A percentile compares a stretch with the other conserved stretches of the same genome.
These are phyloP conservation scores for Penicillium verrucosum DNA, from an alignment of 2,329 filamentous ascomycete genomes.

Conservation along the genomic window DNA sequence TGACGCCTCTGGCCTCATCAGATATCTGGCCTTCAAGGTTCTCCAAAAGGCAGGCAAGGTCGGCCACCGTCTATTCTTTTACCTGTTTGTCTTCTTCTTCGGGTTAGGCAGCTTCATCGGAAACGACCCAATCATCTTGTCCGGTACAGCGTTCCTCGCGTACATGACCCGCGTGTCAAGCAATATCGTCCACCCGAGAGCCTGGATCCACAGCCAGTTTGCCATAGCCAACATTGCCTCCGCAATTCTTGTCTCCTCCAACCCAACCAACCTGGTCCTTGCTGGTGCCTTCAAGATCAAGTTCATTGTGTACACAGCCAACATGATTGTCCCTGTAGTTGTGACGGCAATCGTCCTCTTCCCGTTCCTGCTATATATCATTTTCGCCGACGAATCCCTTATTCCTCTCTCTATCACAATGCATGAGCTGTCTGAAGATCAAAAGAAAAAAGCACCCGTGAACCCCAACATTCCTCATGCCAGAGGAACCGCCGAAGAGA, in stretches of 20 bases:
- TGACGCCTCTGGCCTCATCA: constrained; percentile 69
- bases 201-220: constrained; percentile 72
- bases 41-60: constrained; percentile 63
- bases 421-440: constrained; percentile 62
- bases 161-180: constrained; percentile 74
- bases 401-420: constrained; percentile 66
- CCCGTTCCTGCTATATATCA: constrained; percentile 66
- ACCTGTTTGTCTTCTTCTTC: constrained; percentile 72
- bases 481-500: constrained; percentile 53
- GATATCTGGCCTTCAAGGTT: constrained; percentile 68
- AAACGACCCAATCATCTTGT: constrained; percentile 72
- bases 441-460: constrained; percentile 56
- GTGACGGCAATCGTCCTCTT: constrained; percentile 66
- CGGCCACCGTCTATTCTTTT: constrained; percentile 68
- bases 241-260: constrained; percentile 72
- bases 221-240: constrained; percentile 70
- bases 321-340: constrained; percentile 70
- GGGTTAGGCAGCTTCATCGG: constrained; percentile 64
- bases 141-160: constrained; percentile 69
- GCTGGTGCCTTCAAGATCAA: constrained; percentile 69
- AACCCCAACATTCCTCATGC: constrained; percentile 71
- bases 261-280: constrained; percentile 72
- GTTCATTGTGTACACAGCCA: constrained; percentile 71
- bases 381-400: constrained; percentile 62
- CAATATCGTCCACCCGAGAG: constrained; percentile 67